phyloP scores from a whole-genome alignment of 1,139 yeast species.

The Hyphopichia khmerensis region DNA sequence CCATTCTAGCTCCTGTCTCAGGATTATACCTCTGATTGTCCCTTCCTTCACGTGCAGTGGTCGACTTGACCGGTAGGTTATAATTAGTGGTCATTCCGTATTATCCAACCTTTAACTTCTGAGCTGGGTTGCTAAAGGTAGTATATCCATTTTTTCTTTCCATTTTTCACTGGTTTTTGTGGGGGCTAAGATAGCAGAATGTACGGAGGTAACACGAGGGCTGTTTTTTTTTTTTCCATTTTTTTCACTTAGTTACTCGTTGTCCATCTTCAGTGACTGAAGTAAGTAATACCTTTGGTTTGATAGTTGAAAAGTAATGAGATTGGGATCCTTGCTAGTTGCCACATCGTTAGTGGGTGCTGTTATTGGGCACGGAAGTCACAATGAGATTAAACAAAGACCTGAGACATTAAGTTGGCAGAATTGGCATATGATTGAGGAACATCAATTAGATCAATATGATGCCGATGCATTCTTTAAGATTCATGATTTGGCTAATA shows the following conservation, averaged over 20 bases:
- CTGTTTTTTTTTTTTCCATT: too few species aligned
- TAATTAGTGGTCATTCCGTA: slow-evolving; percentile 9
- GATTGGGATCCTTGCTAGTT: background rate
- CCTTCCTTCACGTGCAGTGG: slow-evolving; percentile 33
- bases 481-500: slow-evolving; percentile 66
- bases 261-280: too few species aligned
- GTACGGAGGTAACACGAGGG: too few species aligned
- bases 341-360: background rate
- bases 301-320: background rate
- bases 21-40: slow-evolving; percentile 42
- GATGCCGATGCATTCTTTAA: slow-evolving; percentile 79
- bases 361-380: slow-evolving; percentile 18
- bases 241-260: too few species aligned
- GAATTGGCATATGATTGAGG: slow-evolving; percentile 87
- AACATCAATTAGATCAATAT: slow-evolving; percentile 73
- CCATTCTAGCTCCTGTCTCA: slow-evolving; percentile 73
- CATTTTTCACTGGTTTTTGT: too few species aligned
- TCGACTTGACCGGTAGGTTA: slow-evolving; percentile 18
- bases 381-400: slow-evolving; percentile 17
- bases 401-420: slow-evolving; percentile 67
- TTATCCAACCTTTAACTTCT: background rate
- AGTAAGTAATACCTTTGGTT: too few species aligned
- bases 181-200: too few species aligned
- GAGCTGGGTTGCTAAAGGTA: background rate
- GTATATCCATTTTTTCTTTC: too few species aligned